phyloP scores from a whole-genome alignment of 441 rosid genomes.

The Gossypium trilobum region DNA sequence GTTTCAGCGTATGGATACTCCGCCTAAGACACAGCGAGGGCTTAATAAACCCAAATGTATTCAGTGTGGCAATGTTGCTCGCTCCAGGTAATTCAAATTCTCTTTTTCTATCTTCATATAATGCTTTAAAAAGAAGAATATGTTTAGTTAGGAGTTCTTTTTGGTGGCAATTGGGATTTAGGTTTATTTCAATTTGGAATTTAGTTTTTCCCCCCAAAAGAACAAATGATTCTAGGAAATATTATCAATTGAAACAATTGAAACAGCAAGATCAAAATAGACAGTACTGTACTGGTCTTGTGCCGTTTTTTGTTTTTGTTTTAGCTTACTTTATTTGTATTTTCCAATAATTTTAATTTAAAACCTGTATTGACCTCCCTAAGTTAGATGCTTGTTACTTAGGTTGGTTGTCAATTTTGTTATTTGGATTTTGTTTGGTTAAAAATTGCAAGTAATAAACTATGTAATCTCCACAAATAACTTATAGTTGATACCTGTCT shows the following conservation, averaged over 20 bases:
- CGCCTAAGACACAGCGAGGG: constrained; percentile 80
- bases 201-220: not conserved
- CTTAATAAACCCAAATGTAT: constrained; percentile 93
- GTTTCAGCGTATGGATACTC: constrained; percentile 28
- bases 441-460: not conserved
- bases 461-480: not conserved
- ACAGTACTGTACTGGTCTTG: not conserved
- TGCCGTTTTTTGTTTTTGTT: not conserved
- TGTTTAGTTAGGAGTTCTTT: not conserved
- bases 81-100: constrained; percentile 50
- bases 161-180: not conserved
- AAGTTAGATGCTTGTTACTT: not conserved
- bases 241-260: not conserved
- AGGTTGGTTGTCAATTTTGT: not conserved
- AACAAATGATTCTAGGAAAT: not conserved
- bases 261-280: not conserved
- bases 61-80: constrained; percentile 94
- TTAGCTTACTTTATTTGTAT: not conserved
- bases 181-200: not conserved
- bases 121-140: not conserved
- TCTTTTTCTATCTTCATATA: not conserved
- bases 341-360: not conserved
- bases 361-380: no score
- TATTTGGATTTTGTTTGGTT: not conserved
- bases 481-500: not conserved